These are phyloP conservation scores for Ascochyta fabae DNA, from an alignment of 2,329 filamentous ascomycete species.

Conservation along the genomic window DNA sequence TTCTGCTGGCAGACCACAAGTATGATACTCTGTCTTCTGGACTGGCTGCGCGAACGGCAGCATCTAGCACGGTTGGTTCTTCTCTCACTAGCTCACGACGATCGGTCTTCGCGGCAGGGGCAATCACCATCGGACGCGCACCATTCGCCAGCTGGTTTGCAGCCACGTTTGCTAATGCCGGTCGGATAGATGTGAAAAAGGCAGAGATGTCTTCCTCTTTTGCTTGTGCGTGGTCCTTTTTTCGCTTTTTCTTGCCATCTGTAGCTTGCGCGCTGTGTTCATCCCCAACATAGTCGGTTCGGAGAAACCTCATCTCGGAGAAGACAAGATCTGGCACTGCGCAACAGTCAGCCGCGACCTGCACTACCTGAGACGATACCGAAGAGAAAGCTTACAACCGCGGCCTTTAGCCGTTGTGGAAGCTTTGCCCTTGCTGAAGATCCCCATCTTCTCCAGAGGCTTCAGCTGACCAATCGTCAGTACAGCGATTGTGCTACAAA, in stretches of 20 bases:
- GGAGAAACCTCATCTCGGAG: slow-evolving; percentile 59
- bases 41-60: slow-evolving; percentile 39
- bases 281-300: slow-evolving; percentile 41
- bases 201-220: slow-evolving; percentile 54
- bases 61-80: slow-evolving; percentile 21
- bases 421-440: slow-evolving; percentile 58
- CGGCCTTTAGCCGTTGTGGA: slow-evolving; percentile 54
- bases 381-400: slow-evolving; percentile 47
- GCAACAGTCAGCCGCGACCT: slow-evolving; percentile 27
- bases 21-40: slow-evolving; percentile 43
- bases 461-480: slow-evolving; percentile 52
- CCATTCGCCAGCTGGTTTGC: slow-evolving; percentile 27
- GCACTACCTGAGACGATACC: slow-evolving; percentile 16
- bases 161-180: slow-evolving; percentile 33
- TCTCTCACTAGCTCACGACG: slow-evolving; percentile 13
- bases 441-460: slow-evolving; percentile 49
- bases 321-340: slow-evolving; percentile 60
- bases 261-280: slow-evolving; percentile 34
- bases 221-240: slow-evolving; percentile 39
- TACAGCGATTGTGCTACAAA: slow-evolving; percentile 9
- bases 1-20: slow-evolving; percentile 48
- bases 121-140: not conserved
- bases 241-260: slow-evolving; percentile 37
- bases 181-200: slow-evolving; percentile 50
- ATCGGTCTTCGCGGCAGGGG: slow-evolving; percentile 5